Conservation (phyloP, 2,329 filamentous ascomycete species). For the Graphium sp. region DNA sequence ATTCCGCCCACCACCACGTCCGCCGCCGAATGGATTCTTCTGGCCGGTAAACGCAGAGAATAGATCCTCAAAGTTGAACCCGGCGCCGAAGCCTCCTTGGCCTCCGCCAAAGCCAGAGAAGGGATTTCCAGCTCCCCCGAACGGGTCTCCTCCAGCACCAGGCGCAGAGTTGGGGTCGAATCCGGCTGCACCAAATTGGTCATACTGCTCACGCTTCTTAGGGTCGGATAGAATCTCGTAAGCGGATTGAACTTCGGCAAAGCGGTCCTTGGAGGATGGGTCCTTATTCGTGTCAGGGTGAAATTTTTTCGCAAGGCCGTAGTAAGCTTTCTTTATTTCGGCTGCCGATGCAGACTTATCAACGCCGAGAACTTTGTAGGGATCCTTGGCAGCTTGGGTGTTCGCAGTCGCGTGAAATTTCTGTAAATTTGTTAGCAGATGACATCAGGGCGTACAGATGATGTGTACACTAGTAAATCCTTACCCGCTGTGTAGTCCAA, state of each 20-base stretch:
- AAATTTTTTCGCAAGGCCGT: conserved; percentile 91
- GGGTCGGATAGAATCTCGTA: conserved; percentile 90
- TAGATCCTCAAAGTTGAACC: conserved; percentile 92
- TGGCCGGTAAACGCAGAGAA: conserved; percentile 68
- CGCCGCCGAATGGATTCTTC: conserved; percentile 35
- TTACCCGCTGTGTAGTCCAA: too few relatives aligned
- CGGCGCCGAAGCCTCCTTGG: conserved; percentile 55
- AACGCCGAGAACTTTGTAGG: conserved; percentile 77
- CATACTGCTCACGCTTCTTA: conserved; percentile 83
- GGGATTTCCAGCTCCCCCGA: conserved; percentile 45
- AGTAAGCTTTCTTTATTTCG: conserved; percentile 98
- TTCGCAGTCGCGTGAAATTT: conserved; percentile 44
- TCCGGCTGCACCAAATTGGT: conserved; percentile 75
- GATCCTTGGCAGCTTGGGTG: conserved; percentile 47
- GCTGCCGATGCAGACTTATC: conserved; percentile 60
- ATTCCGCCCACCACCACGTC: conserved; percentile 31
- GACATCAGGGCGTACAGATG: too few relatives aligned
- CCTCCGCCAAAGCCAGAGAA: conserved; percentile 42
- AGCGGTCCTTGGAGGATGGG: conserved; percentile 79
- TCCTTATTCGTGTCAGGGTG: conserved; percentile 99
- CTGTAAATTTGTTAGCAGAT: conserved; percentile 17
- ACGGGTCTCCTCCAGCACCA: conserved; percentile 32
- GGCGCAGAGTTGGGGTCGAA: conserved; percentile 63
- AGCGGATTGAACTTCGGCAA: conserved; percentile 79
- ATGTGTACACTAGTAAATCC: conserved; percentile 2